A percentile compares a stretch with the other conserved stretches of the same genome.
phyloP scores from a whole-genome alignment of 768 basidiomycete genomes.

The Boletales sp. region DNA sequence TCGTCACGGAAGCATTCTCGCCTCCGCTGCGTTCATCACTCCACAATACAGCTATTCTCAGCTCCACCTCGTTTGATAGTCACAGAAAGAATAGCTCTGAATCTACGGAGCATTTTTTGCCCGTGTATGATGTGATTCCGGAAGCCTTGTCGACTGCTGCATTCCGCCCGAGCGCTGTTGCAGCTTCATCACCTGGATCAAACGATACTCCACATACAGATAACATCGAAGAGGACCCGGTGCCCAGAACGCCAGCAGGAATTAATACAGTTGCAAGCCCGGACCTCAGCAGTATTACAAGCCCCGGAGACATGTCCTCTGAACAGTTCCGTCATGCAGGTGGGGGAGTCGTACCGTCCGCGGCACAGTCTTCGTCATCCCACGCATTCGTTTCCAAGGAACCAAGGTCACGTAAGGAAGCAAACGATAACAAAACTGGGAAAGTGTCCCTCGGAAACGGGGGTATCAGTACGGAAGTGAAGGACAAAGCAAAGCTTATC shows the following conservation, averaged over 20 bases:
- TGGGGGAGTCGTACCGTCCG: not conserved
- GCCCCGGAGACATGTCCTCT: conserved; percentile 8
- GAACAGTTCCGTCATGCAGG: not conserved
- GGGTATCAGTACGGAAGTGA: conserved; percentile 28
- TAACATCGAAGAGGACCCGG: not conserved
- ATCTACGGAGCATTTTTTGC: not conserved
- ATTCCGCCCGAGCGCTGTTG: not conserved
- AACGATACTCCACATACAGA: not conserved
- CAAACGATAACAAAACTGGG: conserved; percentile 16
- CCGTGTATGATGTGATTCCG: not conserved
- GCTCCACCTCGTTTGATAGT: conserved; percentile 10
- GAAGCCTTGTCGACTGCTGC: not conserved
- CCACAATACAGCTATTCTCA: not conserved
- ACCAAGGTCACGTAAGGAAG: conserved; percentile 18
- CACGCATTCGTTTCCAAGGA: not conserved
- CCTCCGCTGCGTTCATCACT: not conserved
- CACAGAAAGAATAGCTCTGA: conserved; percentile 1
- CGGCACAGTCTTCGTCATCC: not conserved
- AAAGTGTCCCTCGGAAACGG: not conserved
- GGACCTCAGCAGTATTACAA: conserved; percentile 20
- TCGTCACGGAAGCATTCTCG: not conserved
- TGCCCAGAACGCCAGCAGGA: conserved; percentile 7
- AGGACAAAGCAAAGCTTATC: conserved; percentile 39
- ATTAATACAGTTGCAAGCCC: not conserved
- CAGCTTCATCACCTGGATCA: not conserved